phyloP scores from a whole-genome alignment of 1,284 basidiomycete genomes.

The Papiliotrema fonsecae region DNA sequence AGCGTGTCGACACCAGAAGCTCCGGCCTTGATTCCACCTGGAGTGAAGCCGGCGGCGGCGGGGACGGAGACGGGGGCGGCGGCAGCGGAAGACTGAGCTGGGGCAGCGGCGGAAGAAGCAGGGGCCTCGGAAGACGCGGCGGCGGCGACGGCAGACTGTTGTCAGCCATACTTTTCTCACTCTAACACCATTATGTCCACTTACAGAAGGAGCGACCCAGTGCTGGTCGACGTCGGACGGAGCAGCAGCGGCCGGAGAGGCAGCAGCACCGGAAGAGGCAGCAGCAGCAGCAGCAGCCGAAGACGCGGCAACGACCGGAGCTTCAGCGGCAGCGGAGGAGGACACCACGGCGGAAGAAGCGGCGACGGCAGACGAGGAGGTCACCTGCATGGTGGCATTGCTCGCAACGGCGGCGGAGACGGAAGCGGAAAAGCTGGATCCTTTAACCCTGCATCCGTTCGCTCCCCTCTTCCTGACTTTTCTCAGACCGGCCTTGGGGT shows the following conservation, averaged over 20 bases:
- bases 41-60: conserved; percentile 20
- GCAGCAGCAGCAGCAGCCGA: not conserved
- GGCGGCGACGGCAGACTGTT: conserved; percentile 2
- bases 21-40: conserved; percentile 44
- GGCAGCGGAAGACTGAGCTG: conserved; percentile 8
- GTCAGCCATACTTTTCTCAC: not conserved
- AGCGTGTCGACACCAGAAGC: conserved; percentile 35
- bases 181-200: not conserved
- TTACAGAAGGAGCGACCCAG: not conserved
- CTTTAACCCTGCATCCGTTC: not conserved
- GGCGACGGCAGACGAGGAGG: conserved; percentile 8
- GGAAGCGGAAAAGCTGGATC: conserved; percentile 7
- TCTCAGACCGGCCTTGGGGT: conserved; percentile 1
- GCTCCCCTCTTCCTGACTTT: conserved; percentile 6
- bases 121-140: not conserved
- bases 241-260: not conserved
- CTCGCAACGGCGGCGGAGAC: conserved; percentile 4
- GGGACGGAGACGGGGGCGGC: conserved; percentile 5
- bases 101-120: conserved; percentile 1
- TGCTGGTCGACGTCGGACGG: conserved; percentile 1
- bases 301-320: conserved; percentile 3
- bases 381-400: conserved; percentile 7
- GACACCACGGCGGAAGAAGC: conserved; percentile 6
- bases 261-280: not conserved
- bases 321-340: conserved; percentile 3